phyloP scores from a whole-genome alignment of 352 stramenopile genomes.

The Phytophthora tubulina region DNA sequence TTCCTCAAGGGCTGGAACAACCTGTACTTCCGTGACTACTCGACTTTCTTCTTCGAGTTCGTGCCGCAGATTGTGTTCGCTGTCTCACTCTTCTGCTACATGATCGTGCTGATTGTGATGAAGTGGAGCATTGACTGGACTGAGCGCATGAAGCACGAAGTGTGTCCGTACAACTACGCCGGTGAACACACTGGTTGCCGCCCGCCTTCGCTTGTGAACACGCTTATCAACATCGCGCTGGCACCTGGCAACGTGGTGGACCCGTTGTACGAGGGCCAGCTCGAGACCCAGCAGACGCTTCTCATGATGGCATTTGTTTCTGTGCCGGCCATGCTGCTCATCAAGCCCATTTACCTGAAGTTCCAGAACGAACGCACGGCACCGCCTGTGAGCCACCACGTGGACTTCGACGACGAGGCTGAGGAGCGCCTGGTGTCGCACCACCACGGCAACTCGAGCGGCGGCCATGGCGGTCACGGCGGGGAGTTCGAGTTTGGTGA shows the following conservation, averaged over 20 bases:
- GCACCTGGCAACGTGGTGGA: constrained; percentile 94
- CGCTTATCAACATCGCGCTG: constrained; percentile 99
- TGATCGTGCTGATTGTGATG: constrained; percentile 98
- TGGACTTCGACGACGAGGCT: constrained; percentile 86
- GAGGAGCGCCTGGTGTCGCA: constrained; percentile 65
- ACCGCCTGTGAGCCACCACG: constrained; percentile 67
- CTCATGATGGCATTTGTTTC: constrained; percentile 95
- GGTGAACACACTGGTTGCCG: constrained; percentile 95
- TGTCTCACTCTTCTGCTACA: constrained; percentile 98
- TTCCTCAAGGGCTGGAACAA: constrained; percentile 96
- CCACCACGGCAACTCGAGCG: constrained; percentile 51
- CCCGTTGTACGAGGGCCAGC: constrained; percentile 96
- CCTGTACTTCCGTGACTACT: constrained; percentile 96
- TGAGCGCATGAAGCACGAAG: constrained; percentile 91
- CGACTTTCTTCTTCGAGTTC: constrained; percentile 98
- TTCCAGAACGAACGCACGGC: constrained; percentile 73
- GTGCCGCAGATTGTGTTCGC: constrained; percentile 97
- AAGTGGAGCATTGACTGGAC: constrained; percentile 99
- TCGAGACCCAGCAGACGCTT: constrained; percentile 89
- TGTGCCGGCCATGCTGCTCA: constrained; percentile 96
- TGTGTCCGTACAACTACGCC: constrained; percentile 96
- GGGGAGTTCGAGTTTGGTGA: constrained; percentile 97
- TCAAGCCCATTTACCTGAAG: constrained; percentile 95
- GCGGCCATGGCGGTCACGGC: constrained; percentile 52
- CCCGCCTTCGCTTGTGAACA: constrained; percentile 98